Evolutionary conservation across 768 basidiomycete species (phyloP).

Genomic region (Zangia roseola): DNA sequence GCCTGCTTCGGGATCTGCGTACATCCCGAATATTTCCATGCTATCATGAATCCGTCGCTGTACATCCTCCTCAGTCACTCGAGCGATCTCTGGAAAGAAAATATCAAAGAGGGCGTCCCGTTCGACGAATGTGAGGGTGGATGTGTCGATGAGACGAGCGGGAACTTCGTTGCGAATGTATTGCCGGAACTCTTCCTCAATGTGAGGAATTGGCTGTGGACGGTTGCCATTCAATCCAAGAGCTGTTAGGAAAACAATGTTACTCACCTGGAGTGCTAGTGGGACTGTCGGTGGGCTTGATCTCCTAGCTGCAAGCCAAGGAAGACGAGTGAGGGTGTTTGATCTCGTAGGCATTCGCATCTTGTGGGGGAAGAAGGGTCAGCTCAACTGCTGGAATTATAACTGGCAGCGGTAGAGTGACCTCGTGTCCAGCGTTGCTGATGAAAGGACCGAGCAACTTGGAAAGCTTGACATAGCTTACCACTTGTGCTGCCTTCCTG

Average conservation of each 20-base stretch:
- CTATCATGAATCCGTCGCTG: background rate
- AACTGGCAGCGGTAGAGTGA: background rate
- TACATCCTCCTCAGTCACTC: constrained; percentile 18
- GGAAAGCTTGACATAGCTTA: background rate
- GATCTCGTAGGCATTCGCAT: constrained; percentile 3
- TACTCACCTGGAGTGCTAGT: constrained; percentile 1
- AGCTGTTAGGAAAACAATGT: no score
- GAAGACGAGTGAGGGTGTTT: background rate
- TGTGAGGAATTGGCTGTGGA: background rate
- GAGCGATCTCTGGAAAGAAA: constrained; percentile 17
- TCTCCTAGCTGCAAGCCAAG: constrained; percentile 2
- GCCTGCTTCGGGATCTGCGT: constrained; percentile 10
- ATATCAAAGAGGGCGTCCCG: constrained; percentile 18
- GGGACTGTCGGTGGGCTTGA: background rate
- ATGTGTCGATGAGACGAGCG: constrained; percentile 23
- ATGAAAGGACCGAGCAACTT: background rate
- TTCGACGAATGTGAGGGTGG: constrained; percentile 21
- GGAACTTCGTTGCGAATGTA: constrained; percentile 29
- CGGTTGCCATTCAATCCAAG: background rate
- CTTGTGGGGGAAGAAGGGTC: background rate
- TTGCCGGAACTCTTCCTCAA: constrained; percentile 13
- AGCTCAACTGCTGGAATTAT: constrained; percentile 5
- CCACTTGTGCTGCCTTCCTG: background rate
- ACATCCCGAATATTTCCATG: background rate
- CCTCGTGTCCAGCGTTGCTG: background rate